Evolutionary conservation across 176 grass and related monocot species (phyloP), one percentile per base, ranked within the genome.

Genomic region (Rhynchospora tenuis): DNA sequence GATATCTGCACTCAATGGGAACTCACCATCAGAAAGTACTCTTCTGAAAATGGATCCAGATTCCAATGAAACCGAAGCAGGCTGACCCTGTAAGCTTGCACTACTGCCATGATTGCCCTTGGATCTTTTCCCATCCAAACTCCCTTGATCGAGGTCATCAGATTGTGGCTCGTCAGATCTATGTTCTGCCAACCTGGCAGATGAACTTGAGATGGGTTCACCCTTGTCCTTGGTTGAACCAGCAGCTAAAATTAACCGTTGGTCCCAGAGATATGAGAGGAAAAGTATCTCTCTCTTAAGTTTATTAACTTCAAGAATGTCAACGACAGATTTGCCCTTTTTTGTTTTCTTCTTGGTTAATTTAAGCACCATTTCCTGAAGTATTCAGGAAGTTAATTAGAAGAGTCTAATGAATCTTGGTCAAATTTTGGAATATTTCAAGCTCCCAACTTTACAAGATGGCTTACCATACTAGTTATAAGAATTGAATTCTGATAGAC

Each of bases 241-340:
- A 82, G 86, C 78, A 86, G 92, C 84, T 78, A 91, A 91, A 51
- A 81, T 88, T 87, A 98, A 46, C 19, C 93, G 84, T 63, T 90
- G 89, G 86, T 98, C 96, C 96, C 96, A 98, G 80, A 95, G 84
- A 61, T 93, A 98, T 71, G 91, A 95, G n/a, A 93, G 84, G 81
- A 95, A 88, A 43, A 98, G 84, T 60, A 98, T 80, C 29, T 93
- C 87, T 59, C 88, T 90, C 81, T 86, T 91, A 71, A 98, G 79
- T 86, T 90, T 95, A 76, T 98, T 95, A 75, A 98, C 89, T 63
- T 98, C 93, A 86, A 98, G 91, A 89, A 98, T 98, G 81, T 98
- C 96, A 86, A 95, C 85, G 51, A 88, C 72, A 52, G 86, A 70
- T 31, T 92, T 79, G 65, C 87, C 84, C 48, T 90, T 91, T 82